phyloP scores from a whole-genome alignment of 139 green algal species.

The Asterochloris sp. region DNA sequence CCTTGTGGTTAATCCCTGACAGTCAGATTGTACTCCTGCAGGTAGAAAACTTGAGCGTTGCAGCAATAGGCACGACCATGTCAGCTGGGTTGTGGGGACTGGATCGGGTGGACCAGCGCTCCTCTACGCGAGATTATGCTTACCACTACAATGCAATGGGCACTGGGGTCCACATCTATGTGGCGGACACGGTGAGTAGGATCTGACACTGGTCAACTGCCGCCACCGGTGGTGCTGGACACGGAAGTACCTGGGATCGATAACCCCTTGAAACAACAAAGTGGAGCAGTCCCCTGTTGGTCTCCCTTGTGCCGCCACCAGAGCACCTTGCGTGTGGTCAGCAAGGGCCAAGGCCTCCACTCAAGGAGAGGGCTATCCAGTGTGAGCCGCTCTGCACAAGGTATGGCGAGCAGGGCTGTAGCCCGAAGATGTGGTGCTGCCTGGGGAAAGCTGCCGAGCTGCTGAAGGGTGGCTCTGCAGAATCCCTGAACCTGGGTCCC shows the following conservation, averaged over 20 bases:
- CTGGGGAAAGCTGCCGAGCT: no score
- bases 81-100: slow-evolving; percentile 28
- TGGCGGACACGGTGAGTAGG: slow-evolving; percentile 43
- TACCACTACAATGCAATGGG: slow-evolving; percentile 36
- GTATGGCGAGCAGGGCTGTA: no score
- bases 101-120: slow-evolving; percentile 36
- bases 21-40: not conserved
- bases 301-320: not conserved
- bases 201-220: not conserved
- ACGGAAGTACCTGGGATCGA: no score
- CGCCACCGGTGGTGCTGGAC: no score
- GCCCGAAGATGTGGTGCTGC: no score
- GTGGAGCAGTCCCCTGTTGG: no score
- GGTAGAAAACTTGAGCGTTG: not conserved
- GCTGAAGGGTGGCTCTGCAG: no score
- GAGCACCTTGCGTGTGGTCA: not conserved
- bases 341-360: no score
- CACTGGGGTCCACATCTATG: slow-evolving; percentile 43
- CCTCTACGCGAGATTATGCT: slow-evolving; percentile 22
- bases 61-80: not conserved
- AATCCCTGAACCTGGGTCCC: no score
- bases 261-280: no score
- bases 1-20: not conserved
- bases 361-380: no score
- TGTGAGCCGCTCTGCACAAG: no score